Percentiles rank a stretch among this genome's conserved stretches.
These are phyloP conservation scores for Nymphaea thermarum DNA, from an alignment of 164 flowering plant genomes.

Conservation along the genomic window DNA sequence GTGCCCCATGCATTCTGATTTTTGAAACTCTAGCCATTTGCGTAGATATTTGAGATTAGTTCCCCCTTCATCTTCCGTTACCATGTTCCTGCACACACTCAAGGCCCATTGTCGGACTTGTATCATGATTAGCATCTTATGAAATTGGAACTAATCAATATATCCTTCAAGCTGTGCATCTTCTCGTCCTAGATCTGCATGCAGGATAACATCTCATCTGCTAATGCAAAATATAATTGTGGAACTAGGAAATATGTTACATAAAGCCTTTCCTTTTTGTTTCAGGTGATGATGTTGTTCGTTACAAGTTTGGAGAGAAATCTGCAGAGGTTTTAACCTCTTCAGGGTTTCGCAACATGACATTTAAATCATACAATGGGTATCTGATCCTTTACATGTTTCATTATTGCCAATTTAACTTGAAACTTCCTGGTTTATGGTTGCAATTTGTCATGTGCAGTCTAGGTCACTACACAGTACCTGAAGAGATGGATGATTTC, in stretches of 20 bases:
- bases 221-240: neutral
- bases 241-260: too few species aligned
- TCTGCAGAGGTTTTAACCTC: conserved; percentile 37
- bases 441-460: conserved; percentile 33
- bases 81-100: too few species aligned
- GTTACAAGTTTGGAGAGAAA: conserved; percentile 40
- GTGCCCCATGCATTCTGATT: too few species aligned
- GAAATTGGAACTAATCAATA: too few species aligned
- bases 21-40: too few species aligned
- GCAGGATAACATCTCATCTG: neutral
- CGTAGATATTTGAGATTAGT: too few species aligned
- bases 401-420: neutral
- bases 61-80: too few species aligned
- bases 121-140: too few species aligned
- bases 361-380: conserved; percentile 56
- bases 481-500: conserved; percentile 88
- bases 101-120: too few species aligned
- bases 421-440: neutral
- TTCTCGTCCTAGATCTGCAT: neutral
- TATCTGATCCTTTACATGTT: conserved; percentile 13
- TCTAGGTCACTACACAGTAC: conserved; percentile 90
- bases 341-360: conserved; percentile 41
- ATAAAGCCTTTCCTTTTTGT: neutral
- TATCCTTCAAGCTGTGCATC: neutral
- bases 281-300: conserved; percentile 63